Evolutionary conservation across 169 alveolate species (phyloP), one percentile per base, ranked within the genome.

Genomic region (Plasmodium fragile): DNA sequence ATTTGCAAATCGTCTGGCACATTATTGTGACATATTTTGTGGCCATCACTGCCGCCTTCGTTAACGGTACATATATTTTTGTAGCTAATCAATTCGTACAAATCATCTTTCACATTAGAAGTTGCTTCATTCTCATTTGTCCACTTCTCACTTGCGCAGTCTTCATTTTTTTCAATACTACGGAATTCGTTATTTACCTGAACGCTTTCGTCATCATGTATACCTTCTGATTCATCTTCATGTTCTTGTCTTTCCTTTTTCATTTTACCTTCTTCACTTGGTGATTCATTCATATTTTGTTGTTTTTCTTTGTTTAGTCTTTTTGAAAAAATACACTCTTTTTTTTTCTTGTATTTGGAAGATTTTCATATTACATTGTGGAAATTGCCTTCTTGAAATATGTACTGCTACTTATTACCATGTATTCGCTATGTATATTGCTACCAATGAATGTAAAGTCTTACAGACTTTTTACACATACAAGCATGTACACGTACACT

Each of bases 281-380:
- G 52, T 43, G 25, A 43, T 80, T 80, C 72, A 25, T 34, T 80
- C 85, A 80, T 80, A 10, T 32, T 45, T 53, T 25, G 18, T 80
- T 49, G 25, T 80, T 80, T 80, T 25, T 45, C 4, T 34, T 36
- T 22, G 22, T 34, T 13, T 36, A 77, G 10, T 22, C 32, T 32
- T 81, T 25, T 55, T 81, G 41, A 55, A 52, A 28, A 30, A 18
- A 4, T 81, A 30, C 59, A 13, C 59, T 28, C 41, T 41, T 34
- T 82, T 34, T 52, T n/a, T 82, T 41, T 34, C 73, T n/a, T 82
- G 22, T 69, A 82, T 32, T 82, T 82, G 71, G 49, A 82, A 22
- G 75, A 82, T 69, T 34, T 82, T 71, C 43, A 69, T 41, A 65
- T 65, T 69, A 52, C 92, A 82, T 82, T 81, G 69, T 82, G 92